Evolutionary conservation across 2,329 filamentous ascomycete species (phyloP).

Genomic region (Berkeleyomyces rouxiae): DNA sequence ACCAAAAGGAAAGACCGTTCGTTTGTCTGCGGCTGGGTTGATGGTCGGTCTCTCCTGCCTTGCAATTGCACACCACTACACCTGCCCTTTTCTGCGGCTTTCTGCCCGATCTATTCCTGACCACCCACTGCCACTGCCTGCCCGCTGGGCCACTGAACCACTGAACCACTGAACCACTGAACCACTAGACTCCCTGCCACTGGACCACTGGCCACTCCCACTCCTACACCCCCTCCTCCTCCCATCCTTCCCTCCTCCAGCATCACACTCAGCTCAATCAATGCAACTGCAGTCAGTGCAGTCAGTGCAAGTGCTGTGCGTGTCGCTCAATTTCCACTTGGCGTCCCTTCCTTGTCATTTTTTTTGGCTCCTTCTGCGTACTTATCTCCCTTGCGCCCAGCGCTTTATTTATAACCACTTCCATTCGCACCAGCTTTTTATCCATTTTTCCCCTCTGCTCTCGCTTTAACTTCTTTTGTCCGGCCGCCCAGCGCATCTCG

Average conservation of each 20-base stretch:
- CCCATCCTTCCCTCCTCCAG: background rate
- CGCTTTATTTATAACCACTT: background rate
- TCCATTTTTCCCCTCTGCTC: slow-evolving; percentile 6
- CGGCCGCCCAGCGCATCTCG: background rate
- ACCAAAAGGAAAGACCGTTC: background rate
- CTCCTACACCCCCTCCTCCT: background rate
- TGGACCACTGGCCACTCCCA: background rate
- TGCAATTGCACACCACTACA: background rate
- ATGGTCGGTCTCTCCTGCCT: background rate
- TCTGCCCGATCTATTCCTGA: slow-evolving; percentile 4
- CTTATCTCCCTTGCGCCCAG: background rate
- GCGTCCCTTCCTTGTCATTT: slow-evolving; percentile 1
- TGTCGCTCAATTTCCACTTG: slow-evolving; percentile 1
- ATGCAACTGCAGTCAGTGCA: background rate
- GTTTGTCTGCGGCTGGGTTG: background rate
- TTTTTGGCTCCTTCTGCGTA: slow-evolving; percentile 1
- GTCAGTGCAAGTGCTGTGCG: background rate
- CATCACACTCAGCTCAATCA: slow-evolving; percentile 6
- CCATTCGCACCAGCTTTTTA: background rate
- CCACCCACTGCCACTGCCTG: background rate
- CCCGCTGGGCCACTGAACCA: too few species aligned
- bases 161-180: too few species aligned
- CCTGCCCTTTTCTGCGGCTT: background rate
- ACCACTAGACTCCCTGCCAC: too few species aligned
- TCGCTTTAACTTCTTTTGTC: slow-evolving; percentile 12